Conservation (phyloP, 1,284 basidiomycete genomes). For the Ceratobasidium sp. region DNA sequence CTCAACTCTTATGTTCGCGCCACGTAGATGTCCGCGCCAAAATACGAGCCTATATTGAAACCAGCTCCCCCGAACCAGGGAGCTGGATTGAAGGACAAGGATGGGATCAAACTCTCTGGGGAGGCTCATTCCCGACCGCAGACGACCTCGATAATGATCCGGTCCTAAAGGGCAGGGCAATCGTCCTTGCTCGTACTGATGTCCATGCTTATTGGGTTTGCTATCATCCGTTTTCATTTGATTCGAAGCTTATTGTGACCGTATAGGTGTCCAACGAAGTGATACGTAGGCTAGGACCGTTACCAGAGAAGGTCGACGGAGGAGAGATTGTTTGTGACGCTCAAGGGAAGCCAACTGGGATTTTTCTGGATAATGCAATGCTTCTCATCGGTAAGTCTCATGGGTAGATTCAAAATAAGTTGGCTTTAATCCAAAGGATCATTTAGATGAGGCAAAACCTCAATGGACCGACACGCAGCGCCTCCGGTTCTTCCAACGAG, state of each 20-base stretch:
- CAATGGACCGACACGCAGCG: conserved; percentile 72
- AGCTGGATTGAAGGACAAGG: conserved; percentile 89
- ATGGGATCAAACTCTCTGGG: conserved; percentile 88
- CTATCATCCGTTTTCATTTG: conserved; percentile 63
- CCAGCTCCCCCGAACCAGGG: conserved; percentile 17
- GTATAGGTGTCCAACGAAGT: conserved; percentile 54
- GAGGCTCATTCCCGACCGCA: conserved; percentile 80
- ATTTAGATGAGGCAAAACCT: conserved; percentile 64
- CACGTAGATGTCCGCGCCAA: conserved; percentile 6
- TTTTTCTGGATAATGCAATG: conserved; percentile 83
- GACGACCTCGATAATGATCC: conserved; percentile 77
- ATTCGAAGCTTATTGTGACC: not conserved
- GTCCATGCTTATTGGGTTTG: conserved; percentile 87
- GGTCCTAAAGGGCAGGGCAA: conserved; percentile 73
- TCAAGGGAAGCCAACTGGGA: conserved; percentile 76
- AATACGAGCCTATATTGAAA: conserved; percentile 6
- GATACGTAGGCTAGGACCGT: conserved; percentile 69
- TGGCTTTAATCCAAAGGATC: conserved; percentile 45
- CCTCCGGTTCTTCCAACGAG: conserved; percentile 71
- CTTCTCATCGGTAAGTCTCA: conserved; percentile 64
- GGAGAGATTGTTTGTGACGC: conserved; percentile 80
- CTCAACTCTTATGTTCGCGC: not conserved
- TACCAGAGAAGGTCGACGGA: conserved; percentile 75
- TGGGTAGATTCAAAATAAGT: not conserved
- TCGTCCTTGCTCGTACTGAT: conserved; percentile 82